A percentile compares a stretch with the other conserved stretches of the same genome.
phyloP scores from a whole-genome alignment of 2,329 filamentous ascomycete species.

The Fusarium palustre region DNA sequence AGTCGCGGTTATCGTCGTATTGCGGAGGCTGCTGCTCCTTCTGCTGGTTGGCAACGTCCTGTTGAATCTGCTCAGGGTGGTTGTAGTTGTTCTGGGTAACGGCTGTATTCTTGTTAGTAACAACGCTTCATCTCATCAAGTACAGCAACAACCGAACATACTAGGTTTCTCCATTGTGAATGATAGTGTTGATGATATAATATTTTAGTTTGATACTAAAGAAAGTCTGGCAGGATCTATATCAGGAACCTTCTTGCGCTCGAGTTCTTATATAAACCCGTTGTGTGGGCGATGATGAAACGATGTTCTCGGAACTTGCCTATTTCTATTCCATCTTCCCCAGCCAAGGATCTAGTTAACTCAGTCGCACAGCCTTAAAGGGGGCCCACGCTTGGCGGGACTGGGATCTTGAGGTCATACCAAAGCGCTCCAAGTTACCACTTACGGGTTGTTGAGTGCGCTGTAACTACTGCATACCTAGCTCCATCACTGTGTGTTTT shows the following conservation, averaged over 20 bases:
- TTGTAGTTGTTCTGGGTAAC: constrained; percentile 1
- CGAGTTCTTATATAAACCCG: background rate
- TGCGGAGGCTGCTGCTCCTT: constrained; percentile 11
- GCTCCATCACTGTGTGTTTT: no score
- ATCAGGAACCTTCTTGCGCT: background rate
- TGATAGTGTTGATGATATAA: background rate
- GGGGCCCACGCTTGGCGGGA: background rate
- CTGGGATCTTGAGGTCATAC: background rate
- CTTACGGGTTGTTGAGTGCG: background rate
- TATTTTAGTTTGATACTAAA: background rate
- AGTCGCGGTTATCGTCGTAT: constrained; percentile 17
- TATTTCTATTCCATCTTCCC: background rate
- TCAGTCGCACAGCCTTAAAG: constrained; percentile 2
- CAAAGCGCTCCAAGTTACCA: background rate
- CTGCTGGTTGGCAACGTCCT: background rate
- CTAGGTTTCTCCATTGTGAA: constrained; percentile 38
- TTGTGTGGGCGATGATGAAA: constrained; percentile 10
- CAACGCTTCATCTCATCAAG: background rate
- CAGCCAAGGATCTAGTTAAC: background rate
- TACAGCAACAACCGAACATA: constrained; percentile 15
- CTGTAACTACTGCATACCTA: background rate
- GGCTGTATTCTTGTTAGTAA: constrained; percentile 4
- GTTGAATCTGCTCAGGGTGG: constrained; percentile 2
- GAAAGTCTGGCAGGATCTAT: background rate
- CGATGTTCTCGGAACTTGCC: background rate